A percentile compares a stretch with the other conserved stretches of the same genome.
These are phyloP conservation scores for Centella asiatica DNA, from an alignment of 129 eudicot genomes.

Conservation along the genomic window DNA sequence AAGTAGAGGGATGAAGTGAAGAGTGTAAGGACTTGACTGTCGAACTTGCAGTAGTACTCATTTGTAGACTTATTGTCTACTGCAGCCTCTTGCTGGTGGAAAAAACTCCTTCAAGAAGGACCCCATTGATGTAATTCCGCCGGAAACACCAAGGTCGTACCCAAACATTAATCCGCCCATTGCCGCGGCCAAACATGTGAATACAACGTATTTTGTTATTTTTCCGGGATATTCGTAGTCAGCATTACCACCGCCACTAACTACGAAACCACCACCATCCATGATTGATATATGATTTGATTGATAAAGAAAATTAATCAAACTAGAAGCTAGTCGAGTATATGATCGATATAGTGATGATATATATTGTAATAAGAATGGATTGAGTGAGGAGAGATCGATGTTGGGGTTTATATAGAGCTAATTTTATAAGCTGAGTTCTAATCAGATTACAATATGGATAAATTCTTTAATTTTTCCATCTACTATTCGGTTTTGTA, in stretches of 20 bases:
- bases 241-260: background rate
- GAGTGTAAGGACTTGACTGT: slow-evolving; percentile 19
- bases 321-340: too few species aligned
- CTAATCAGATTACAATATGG: too few species aligned
- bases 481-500: too few species aligned
- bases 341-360: too few species aligned
- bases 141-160: slow-evolving; percentile 2
- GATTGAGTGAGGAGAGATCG: too few species aligned
- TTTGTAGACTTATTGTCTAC: too few species aligned
- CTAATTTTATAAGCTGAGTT: too few species aligned
- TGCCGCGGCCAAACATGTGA: background rate
- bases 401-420: too few species aligned
- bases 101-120: slow-evolving; percentile 27
- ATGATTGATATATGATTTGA: too few species aligned
- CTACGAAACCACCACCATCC: background rate
- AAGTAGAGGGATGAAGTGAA: slow-evolving; percentile 31
- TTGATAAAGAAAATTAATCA: too few species aligned
- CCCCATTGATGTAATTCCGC: slow-evolving; percentile 41
- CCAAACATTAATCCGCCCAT: background rate
- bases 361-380: too few species aligned
- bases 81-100: slow-evolving; percentile 7
- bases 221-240: background rate
- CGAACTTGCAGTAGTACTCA: slow-evolving; percentile 31
- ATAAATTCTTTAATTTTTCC: too few species aligned
- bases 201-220: background rate